Evolutionary conservation across 1,139 yeast species (phyloP).

Genomic region (Pneumocystis wakefieldiae): DNA sequence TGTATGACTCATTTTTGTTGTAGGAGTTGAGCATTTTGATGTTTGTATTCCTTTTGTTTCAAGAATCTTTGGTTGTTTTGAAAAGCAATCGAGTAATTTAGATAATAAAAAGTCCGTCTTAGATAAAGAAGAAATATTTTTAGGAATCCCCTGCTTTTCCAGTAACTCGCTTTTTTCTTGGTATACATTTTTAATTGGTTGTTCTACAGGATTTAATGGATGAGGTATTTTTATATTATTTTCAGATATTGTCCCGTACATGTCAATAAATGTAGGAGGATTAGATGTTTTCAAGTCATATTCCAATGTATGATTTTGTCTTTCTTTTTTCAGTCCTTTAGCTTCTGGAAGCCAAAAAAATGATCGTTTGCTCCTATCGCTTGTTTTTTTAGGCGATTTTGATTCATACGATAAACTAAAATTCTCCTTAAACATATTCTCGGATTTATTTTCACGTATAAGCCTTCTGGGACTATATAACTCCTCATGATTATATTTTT

Average conservation of each 20-base stretch:
- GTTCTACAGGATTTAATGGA: background rate
- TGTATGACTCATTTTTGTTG: background rate
- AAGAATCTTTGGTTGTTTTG: background rate
- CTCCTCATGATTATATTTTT: background rate
- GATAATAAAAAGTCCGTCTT: background rate
- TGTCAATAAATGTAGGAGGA: background rate
- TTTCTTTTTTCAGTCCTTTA: background rate
- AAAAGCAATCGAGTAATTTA: background rate
- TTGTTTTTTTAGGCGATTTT: background rate
- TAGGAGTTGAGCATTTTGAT: background rate
- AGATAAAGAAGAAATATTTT: background rate
- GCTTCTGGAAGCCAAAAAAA: background rate
- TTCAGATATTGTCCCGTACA: background rate
- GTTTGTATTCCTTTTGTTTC: background rate
- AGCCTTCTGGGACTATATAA: too few relatives aligned
- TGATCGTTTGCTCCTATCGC: background rate
- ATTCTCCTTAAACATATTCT: too few relatives aligned
- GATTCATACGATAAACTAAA: background rate
- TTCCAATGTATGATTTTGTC: background rate
- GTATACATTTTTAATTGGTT: background rate
- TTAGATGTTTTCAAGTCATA: background rate
- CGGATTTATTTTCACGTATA: too few relatives aligned
- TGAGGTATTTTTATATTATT: background rate
- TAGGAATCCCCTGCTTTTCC: background rate
- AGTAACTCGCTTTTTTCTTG: background rate